Percentiles rank a stretch among this genome's conserved stretches.
Evolutionary conservation across 1,284 basidiomycete species (phyloP).

Genomic region (Ustilago shanxiensis): DNA sequence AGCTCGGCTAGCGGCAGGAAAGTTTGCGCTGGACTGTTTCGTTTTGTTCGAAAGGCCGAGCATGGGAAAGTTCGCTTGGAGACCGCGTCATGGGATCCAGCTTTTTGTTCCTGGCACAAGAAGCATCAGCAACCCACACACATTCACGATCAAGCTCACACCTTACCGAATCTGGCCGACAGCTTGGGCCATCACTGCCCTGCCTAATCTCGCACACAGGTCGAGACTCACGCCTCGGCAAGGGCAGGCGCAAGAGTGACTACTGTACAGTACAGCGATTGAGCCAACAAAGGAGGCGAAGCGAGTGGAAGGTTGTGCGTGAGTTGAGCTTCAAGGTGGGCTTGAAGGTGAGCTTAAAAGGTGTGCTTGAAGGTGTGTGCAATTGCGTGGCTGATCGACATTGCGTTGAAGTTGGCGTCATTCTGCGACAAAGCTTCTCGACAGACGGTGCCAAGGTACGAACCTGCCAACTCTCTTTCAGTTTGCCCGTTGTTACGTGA

Average conservation of each 20-base stretch:
- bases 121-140: too few species aligned
- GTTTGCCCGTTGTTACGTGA: constrained; percentile 1
- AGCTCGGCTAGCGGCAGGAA: constrained; percentile 20
- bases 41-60: constrained; percentile 10
- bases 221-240: not conserved
- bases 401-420: constrained; percentile 8
- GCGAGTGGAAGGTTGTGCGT: too few species aligned
- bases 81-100: not conserved
- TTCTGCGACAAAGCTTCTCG: not conserved
- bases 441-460: not conserved
- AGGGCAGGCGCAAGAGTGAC: not conserved
- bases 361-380: not conserved
- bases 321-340: too few species aligned
- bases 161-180: too few species aligned
- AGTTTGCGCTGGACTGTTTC: constrained; percentile 4
- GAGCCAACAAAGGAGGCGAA: too few species aligned
- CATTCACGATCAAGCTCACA: too few species aligned
- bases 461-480: too few species aligned
- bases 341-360: too few species aligned
- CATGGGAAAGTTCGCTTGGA: constrained; percentile 32
- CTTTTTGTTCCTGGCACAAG: not conserved
- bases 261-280: not conserved
- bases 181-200: not conserved
- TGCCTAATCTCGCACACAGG: too few species aligned
- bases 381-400: constrained; percentile 8